phyloP scores from a whole-genome alignment of 176 grass and related monocot species.

The Oryza meyeriana region DNA sequence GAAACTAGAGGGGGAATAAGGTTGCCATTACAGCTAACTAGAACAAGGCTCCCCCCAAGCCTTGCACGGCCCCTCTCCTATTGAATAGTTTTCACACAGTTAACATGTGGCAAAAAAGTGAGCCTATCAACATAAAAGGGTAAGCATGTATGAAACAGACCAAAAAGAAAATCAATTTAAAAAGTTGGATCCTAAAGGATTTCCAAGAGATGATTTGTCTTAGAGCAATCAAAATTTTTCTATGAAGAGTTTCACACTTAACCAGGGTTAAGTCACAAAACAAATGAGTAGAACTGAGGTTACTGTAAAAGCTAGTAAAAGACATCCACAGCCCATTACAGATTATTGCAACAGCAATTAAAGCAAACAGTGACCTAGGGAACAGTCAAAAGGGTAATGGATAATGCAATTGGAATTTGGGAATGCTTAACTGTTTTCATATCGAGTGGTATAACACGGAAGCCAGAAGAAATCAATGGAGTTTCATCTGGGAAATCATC shows the following conservation, averaged over 20 bases:
- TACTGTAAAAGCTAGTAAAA: background rate
- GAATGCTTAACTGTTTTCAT: conserved; percentile 68
- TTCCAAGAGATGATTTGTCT: background rate
- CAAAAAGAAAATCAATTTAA: background rate
- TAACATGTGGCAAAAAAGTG: too few relatives aligned
- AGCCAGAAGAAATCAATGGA: conserved; percentile 86
- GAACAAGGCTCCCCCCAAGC: too few relatives aligned
- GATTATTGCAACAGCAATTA: background rate
- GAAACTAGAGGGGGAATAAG: background rate
- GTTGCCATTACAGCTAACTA: background rate
- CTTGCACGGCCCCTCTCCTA: too few relatives aligned
- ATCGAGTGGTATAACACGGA: conserved; percentile 93
- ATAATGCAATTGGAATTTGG: background rate
- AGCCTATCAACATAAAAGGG: too few relatives aligned
- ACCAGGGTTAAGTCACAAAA: background rate
- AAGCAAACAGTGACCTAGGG: background rate
- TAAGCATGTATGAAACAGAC: too few relatives aligned
- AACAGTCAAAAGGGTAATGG: background rate
- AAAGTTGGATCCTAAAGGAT: background rate
- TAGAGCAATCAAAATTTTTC: background rate
- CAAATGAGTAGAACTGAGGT: background rate
- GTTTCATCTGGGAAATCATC: conserved; percentile 89
- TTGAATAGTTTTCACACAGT: background rate
- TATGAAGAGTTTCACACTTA: background rate
- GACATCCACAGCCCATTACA: background rate